A percentile compares a stretch with the other conserved stretches of the same genome.
phyloP scores from a whole-genome alignment of 495 filamentous ascomycete genomes.

The Thermothielavioides terrestris region DNA sequence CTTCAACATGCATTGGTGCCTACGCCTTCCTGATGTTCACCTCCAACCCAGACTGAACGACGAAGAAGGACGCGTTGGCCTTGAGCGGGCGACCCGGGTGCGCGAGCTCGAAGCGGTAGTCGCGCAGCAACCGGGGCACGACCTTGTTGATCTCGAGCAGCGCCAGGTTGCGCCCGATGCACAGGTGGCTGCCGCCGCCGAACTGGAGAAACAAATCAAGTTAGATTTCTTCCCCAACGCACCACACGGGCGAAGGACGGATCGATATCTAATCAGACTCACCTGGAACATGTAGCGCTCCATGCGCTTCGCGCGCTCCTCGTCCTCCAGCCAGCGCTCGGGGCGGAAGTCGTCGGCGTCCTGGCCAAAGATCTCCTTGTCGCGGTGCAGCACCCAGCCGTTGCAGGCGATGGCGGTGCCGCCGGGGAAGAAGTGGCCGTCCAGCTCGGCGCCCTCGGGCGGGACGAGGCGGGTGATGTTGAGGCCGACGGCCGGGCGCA shows the following conservation, averaged over 20 bases:
- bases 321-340: constrained; percentile 55
- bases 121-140: constrained; percentile 39
- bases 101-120: constrained; percentile 44
- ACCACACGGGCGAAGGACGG: background rate
- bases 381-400: constrained; percentile 46
- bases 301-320: constrained; percentile 37
- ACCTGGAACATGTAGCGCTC: constrained; percentile 46
- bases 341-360: constrained; percentile 56
- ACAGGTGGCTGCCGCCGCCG: constrained; percentile 44
- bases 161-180: constrained; percentile 48
- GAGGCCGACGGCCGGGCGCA: constrained; percentile 54
- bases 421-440: constrained; percentile 45
- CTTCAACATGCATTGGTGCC: too few species aligned
- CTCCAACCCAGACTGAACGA: constrained; percentile 43
- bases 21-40: constrained; percentile 30
- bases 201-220: constrained; percentile 27
- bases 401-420: constrained; percentile 45
- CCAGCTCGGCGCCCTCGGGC: constrained; percentile 44
- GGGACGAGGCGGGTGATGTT: constrained; percentile 46
- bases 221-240: background rate
- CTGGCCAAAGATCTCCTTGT: constrained; percentile 49
- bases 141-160: constrained; percentile 52
- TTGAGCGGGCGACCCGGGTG: constrained; percentile 36
- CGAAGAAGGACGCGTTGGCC: constrained; percentile 47
- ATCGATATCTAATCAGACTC: too few species aligned